phyloP scores from a whole-genome alignment of 1,284 basidiomycete species.

The Ceratobasidium sp. region DNA sequence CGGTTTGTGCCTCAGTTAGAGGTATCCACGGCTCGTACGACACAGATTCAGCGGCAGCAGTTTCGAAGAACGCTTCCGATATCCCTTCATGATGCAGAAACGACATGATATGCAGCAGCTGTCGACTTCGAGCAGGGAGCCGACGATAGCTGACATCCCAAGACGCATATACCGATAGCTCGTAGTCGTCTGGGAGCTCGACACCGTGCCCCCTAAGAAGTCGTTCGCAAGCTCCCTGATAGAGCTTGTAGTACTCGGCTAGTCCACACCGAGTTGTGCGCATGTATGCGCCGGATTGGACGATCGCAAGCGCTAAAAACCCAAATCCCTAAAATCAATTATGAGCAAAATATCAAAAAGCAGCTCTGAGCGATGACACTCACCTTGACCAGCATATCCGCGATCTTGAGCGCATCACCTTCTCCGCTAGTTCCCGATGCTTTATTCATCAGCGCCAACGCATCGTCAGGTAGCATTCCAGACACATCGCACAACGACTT shows the following conservation, averaged over 20 bases:
- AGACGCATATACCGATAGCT: slow-evolving; percentile 22
- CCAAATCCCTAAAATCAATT: slow-evolving; percentile 6
- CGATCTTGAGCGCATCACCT: background rate
- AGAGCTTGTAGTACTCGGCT: background rate
- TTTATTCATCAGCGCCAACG: background rate
- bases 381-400: background rate
- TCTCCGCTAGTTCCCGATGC: background rate
- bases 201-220: background rate
- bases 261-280: background rate
- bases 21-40: too few relatives aligned
- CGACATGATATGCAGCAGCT: background rate
- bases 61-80: slow-evolving; percentile 2
- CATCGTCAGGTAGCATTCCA: slow-evolving; percentile 10
- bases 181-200: slow-evolving; percentile 4
- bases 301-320: slow-evolving; percentile 14
- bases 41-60: too few relatives aligned
- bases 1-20: too few relatives aligned
- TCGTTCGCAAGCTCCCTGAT: slow-evolving; percentile 2
- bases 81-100: slow-evolving; percentile 25
- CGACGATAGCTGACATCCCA: slow-evolving; percentile 8
- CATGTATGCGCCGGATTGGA: slow-evolving; percentile 38
- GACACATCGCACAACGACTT: too few relatives aligned
- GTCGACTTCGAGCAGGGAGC: background rate
- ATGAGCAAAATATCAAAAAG: background rate
- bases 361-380: background rate